Evolutionary conservation across 2,329 filamentous ascomycete species (phyloP).

Genomic region (Xylariomycetidae sp.): DNA sequence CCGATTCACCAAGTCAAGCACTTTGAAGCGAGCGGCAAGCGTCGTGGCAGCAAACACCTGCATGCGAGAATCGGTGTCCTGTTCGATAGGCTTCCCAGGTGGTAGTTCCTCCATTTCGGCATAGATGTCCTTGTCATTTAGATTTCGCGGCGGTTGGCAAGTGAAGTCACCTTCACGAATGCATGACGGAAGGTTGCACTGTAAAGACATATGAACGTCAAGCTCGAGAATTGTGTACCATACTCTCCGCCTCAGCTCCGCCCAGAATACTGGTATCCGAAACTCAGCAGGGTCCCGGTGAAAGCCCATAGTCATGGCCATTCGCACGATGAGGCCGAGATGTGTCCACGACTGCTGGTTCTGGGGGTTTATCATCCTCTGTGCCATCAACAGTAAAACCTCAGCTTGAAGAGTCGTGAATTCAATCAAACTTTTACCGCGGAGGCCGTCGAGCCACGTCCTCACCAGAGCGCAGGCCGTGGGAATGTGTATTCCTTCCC

Average conservation of each 20-base stretch:
- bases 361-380: slow-evolving; percentile 43
- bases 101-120: slow-evolving; percentile 46
- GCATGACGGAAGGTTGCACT: slow-evolving; percentile 46
- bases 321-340: slow-evolving; percentile 50
- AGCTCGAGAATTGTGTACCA: slow-evolving; percentile 56
- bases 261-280: slow-evolving; percentile 45
- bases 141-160: slow-evolving; percentile 47
- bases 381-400: slow-evolving; percentile 48
- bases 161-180: slow-evolving; percentile 51
- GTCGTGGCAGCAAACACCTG: slow-evolving; percentile 51
- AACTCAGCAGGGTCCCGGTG: slow-evolving; percentile 54
- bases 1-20: slow-evolving; percentile 45
- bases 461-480: slow-evolving; percentile 52
- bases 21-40: slow-evolving; percentile 43
- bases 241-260: slow-evolving; percentile 49
- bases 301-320: slow-evolving; percentile 56
- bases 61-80: slow-evolving; percentile 48
- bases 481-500: slow-evolving; percentile 53
- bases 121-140: slow-evolving; percentile 47
- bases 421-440: slow-evolving; percentile 49
- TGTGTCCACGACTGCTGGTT: slow-evolving; percentile 51
- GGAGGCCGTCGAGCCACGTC: slow-evolving; percentile 47
- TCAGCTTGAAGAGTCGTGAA: slow-evolving; percentile 50
- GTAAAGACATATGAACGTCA: slow-evolving; percentile 50
- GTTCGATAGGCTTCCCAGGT: slow-evolving; percentile 44